Percentiles rank a stretch among this genome's conserved stretches.
Evolutionary conservation across 331 rosid species (phyloP).

Genomic region (Malus hybrid): DNA sequence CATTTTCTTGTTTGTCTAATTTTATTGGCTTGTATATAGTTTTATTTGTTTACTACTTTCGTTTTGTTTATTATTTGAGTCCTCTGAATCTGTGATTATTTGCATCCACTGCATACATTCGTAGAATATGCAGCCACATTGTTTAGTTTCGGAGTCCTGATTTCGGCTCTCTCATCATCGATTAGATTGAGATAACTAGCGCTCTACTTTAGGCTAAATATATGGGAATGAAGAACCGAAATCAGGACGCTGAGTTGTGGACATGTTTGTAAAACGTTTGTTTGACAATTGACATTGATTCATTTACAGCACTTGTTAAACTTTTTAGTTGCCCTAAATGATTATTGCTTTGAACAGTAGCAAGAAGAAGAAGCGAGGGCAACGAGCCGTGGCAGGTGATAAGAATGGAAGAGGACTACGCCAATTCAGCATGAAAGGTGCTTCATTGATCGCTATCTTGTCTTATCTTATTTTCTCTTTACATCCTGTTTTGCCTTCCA

Average conservation of each 20-base stretch:
- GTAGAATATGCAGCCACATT: neutral
- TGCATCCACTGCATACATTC: neutral
- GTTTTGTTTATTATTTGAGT: too few species aligned
- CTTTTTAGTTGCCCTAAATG: slow-evolving; percentile 5
- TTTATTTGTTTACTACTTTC: neutral
- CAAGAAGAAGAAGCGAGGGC: slow-evolving; percentile 95
- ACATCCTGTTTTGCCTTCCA: neutral
- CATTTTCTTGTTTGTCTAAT: too few species aligned
- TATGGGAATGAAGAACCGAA: neutral
- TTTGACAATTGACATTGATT: neutral
- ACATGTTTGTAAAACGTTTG: neutral
- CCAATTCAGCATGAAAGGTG: slow-evolving; percentile 96
- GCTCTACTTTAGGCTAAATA: neutral
- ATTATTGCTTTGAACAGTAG: slow-evolving; percentile 27
- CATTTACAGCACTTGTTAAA: neutral
- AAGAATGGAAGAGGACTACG: slow-evolving; percentile 96
- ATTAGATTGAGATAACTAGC: neutral
- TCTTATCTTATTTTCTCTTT: neutral
- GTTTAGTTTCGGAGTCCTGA: neutral
- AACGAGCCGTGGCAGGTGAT: slow-evolving; percentile 80
- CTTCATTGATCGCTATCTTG: slow-evolving; percentile 6
- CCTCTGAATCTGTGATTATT: neutral
- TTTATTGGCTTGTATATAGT: neutral
- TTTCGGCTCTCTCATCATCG: neutral
- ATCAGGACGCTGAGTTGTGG: neutral